Base-by-base conservation (phyloP, 2,329 filamentous ascomycete species). In the Metarhizium sp. region DNA sequence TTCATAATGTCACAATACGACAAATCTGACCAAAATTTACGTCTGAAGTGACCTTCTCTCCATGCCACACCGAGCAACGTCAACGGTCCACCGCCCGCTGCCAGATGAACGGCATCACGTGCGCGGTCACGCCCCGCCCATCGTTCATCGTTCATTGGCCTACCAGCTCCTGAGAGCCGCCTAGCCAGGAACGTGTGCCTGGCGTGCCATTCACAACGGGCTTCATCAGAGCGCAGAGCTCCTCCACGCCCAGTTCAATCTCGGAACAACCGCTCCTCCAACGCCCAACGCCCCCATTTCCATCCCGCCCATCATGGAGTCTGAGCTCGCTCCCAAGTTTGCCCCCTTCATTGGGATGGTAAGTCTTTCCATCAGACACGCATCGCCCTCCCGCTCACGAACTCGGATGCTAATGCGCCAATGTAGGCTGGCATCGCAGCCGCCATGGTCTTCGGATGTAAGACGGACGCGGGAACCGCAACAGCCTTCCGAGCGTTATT, bases 271-370 rank as follows among this genome's bases (percentile, higher is more conserved):
- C 34, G 18, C 42, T 18, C 42, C 11, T 11, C 38, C 34, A 55
- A 25, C 51, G 47, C 50, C 34, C 40, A 16, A 13, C 16, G 29
- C 18, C 38, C 25, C 45, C 45, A 30, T 51, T 14, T 16, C 18
- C 46, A 34, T 50, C 16, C n/a, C 53, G 56, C 63, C 61, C 65
- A 73, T 51, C 59, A 83, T 83, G 80, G 73, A 80, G 62, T 81
- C 80, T 50, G 82, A 85, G 62, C 73, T 84, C 59, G 77, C 86
- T 57, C 89, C 89, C 64, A 88, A 88, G 74, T 92, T 92, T 70
- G 89, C 89, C 75, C 88, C 88, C 64, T 94, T 92, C 77, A 80
- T 92, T 70, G 89, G 89, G 77, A 90, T 92, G 87, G 88, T 91
- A 78, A 74, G 85, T 50, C 51, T 53, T 50, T 55, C 51, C 56